phyloP scores from a whole-genome alignment of 768 basidiomycete species.

The Xanthoconium stramineum region DNA sequence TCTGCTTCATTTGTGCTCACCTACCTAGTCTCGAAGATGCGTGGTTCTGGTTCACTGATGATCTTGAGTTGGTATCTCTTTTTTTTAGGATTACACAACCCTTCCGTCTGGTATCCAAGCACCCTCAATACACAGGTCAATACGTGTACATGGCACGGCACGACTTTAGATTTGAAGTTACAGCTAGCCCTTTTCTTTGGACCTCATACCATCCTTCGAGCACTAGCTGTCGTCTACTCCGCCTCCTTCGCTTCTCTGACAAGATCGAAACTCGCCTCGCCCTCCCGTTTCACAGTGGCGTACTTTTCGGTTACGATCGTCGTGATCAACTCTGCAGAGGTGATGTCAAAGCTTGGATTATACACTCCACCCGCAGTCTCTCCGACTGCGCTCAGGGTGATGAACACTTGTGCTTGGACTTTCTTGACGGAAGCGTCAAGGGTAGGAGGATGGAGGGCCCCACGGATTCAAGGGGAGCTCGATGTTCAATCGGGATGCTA shows the following conservation, averaged over 20 bases:
- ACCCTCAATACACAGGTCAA: too few species aligned
- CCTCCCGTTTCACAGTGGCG: conserved; percentile 70
- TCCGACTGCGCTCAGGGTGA: conserved; percentile 63
- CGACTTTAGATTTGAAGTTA: too few species aligned
- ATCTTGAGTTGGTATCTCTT: too few species aligned
- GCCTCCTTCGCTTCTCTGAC: conserved; percentile 30
- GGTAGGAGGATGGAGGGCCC: conserved; percentile 61
- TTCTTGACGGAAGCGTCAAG: conserved; percentile 40
- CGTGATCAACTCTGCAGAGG: conserved; percentile 90
- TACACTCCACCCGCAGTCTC: conserved; percentile 45
- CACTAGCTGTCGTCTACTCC: neutral
- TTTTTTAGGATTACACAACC: too few species aligned
- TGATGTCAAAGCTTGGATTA: conserved; percentile 97
- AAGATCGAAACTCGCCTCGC: conserved; percentile 61
- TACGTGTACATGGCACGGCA: too few species aligned
- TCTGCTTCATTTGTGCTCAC: too few species aligned
- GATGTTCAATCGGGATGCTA: conserved; percentile 90
- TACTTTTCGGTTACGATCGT: conserved; percentile 95
- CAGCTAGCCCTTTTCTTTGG: too few species aligned
- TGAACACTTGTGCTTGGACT: conserved; percentile 75
- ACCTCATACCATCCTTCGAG: too few species aligned
- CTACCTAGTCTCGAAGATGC: too few species aligned
- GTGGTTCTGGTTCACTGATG: too few species aligned
- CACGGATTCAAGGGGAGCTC: conserved; percentile 83
- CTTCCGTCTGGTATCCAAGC: too few species aligned